Percentiles rank a stretch among this genome's conserved stretches.
These are phyloP conservation scores for Durotheca rogersii DNA, from an alignment of 495 filamentous ascomycete species.

Conservation along the genomic window DNA sequence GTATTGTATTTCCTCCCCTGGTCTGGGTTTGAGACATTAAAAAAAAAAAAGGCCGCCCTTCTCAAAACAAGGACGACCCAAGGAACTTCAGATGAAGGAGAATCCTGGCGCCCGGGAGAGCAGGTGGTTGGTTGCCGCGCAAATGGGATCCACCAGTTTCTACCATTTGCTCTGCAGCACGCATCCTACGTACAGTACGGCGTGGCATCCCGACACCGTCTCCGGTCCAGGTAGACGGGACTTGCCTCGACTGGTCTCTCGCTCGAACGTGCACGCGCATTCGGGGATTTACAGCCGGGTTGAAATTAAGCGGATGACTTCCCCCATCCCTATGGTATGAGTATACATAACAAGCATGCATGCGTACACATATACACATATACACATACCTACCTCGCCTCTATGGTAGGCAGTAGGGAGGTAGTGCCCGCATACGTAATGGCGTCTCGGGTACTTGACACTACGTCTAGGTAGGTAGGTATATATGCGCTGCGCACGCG, in stretches of 20 bases:
- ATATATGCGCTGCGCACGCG: too few species aligned
- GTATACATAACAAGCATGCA: too few species aligned
- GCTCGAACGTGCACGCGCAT: slow-evolving; percentile 15
- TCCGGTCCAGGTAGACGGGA: slow-evolving; percentile 29
- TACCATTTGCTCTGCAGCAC: background rate
- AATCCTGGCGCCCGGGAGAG: slow-evolving; percentile 26
- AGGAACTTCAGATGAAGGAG: slow-evolving; percentile 26
- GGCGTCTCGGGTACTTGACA: too few species aligned
- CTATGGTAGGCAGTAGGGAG: too few species aligned
- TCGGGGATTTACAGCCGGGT: slow-evolving; percentile 28
- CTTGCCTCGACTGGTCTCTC: slow-evolving; percentile 11
- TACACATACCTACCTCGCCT: too few species aligned
- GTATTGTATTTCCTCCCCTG: too few species aligned
- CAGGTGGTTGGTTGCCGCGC: slow-evolving; percentile 19
- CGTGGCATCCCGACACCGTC: background rate
- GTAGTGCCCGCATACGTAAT: too few species aligned
- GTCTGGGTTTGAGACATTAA: slow-evolving; percentile 6
- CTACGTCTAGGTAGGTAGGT: too few species aligned
- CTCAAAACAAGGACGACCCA: slow-evolving; percentile 19
- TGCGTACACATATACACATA: too few species aligned
- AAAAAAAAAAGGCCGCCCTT: slow-evolving; percentile 7
- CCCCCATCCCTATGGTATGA: slow-evolving; percentile 33
- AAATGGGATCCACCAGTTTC: slow-evolving; percentile 18
- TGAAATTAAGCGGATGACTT: slow-evolving; percentile 29
- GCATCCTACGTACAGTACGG: slow-evolving; percentile 9